phyloP scores from a whole-genome alignment of 139 green algal genomes.

The Picochlorum sp. region DNA sequence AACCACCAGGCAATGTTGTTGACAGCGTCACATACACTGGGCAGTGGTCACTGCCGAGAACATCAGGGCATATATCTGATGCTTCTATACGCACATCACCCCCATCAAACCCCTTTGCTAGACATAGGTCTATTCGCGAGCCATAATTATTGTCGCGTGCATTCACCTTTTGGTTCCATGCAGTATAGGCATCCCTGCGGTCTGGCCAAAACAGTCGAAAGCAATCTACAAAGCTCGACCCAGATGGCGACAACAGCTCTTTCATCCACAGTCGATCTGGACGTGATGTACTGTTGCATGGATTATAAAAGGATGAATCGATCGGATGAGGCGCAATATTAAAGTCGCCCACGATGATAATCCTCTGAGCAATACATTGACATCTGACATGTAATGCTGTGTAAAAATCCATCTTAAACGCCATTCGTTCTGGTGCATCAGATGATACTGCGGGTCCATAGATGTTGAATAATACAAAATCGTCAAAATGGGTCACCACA shows the following conservation, averaged over 20 bases:
- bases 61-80: constrained; percentile 42
- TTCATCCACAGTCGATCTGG: constrained; percentile 38
- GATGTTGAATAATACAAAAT: constrained; percentile 52
- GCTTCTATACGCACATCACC: background rate
- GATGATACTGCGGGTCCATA: constrained; percentile 41
- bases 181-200: constrained; percentile 59
- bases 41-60: constrained; percentile 64
- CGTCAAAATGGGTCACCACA: constrained; percentile 48
- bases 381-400: constrained; percentile 35
- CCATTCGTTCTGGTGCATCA: constrained; percentile 26
- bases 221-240: constrained; percentile 32
- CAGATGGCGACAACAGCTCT: constrained; percentile 17
- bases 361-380: constrained; percentile 26
- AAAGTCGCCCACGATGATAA: constrained; percentile 61
- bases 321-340: constrained; percentile 52
- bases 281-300: background rate
- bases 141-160: constrained; percentile 69
- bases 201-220: constrained; percentile 48
- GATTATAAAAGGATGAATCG: constrained; percentile 22
- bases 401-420: constrained; percentile 37
- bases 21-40: constrained; percentile 30
- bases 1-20: constrained; percentile 11
- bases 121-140: constrained; percentile 64
- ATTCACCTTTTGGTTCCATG: constrained; percentile 57
- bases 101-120: constrained; percentile 28